Evolutionary conservation across 2,329 filamentous ascomycete genomes (phyloP).

Genomic region (Calonectria pauciramosa): DNA sequence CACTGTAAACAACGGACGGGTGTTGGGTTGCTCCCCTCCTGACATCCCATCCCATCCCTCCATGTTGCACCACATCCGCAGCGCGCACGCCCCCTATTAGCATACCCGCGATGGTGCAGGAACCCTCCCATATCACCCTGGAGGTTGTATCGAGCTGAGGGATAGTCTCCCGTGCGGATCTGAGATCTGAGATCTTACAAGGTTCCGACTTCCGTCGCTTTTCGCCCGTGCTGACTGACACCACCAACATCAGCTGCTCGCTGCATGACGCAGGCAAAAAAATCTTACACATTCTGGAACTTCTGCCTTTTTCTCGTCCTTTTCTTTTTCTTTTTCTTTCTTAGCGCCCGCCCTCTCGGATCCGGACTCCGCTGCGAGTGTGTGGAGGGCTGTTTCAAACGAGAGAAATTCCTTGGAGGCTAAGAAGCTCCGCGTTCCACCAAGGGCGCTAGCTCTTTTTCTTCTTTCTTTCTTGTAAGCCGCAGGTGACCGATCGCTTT

Average conservation of each 20-base stretch:
- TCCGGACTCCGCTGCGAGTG: not conserved
- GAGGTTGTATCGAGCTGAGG: not conserved
- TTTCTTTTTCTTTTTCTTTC: not conserved
- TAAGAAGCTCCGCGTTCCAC: not conserved
- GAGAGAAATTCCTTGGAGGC: not conserved
- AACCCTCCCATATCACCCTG: not conserved
- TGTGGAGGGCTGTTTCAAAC: not conserved
- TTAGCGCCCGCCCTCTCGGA: not conserved
- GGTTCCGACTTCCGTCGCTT: not conserved
- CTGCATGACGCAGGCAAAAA: not conserved
- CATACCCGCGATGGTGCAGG: conserved; percentile 3
- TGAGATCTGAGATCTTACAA: conserved; percentile 8
- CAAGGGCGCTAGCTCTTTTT: not conserved
- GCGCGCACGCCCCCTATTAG: not conserved
- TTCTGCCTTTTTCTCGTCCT: not conserved
- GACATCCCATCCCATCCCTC: not conserved
- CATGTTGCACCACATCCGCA: not conserved
- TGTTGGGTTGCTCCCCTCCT: not conserved
- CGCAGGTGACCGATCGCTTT: not conserved
- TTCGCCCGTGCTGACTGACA: not conserved
- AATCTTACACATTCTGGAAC: conserved; percentile 2
- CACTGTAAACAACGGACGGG: not conserved
- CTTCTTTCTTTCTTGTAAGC: not conserved
- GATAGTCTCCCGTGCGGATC: not conserved
- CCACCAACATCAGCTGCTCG: not conserved